Evolutionary conservation across 1,284 basidiomycete species (phyloP), one percentile per base, ranked within the genome.

Genomic region (Earliella scabrosa): DNA sequence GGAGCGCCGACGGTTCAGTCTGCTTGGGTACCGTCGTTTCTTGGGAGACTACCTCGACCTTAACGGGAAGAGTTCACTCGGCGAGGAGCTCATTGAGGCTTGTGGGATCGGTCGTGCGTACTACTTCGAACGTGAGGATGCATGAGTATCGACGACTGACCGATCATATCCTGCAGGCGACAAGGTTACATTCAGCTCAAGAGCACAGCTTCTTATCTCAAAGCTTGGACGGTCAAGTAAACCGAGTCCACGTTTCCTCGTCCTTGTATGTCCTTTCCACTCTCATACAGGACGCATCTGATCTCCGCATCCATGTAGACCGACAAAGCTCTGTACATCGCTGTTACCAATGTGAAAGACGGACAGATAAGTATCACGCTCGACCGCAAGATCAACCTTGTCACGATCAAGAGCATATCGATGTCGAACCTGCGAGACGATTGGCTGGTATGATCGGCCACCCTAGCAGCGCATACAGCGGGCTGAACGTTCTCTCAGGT

Each of bases 11-110:
- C 80, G 97, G 38, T 98, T 93, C 76, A 96, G 93, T 82, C 77
- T 99, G 63, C 81, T 99, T 58, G 93, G 97, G 54, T 96, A 95
- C 78, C 86, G 97, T 50, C 88, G 95, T 59, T 99, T 97, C 73
- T 87, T 93, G 84, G 97, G 97, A 16, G 97, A 99, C 74, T 99
- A 99, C 73, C 83, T 99, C 36, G 92, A 96, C 68, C 77, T 98
- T 34, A 94, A 92, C 48, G 90, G 90, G 3, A 86, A 88, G 65
- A 90, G 88, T 71, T 73, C 93, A 0, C 77, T 96, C 23, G 95
- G 95, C 0, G 85, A 89, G 67, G 87, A 95, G 73, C 74, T 99
- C 52, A 82, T 85, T 41, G 78, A 80, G 38, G 88, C 86, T 16
- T 93, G 92, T 62, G 85, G 87, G 1, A 83, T 98, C 59, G 82